Conservation (phyloP, 441 rosid genomes). For the Raphanus hybrid region DNA sequence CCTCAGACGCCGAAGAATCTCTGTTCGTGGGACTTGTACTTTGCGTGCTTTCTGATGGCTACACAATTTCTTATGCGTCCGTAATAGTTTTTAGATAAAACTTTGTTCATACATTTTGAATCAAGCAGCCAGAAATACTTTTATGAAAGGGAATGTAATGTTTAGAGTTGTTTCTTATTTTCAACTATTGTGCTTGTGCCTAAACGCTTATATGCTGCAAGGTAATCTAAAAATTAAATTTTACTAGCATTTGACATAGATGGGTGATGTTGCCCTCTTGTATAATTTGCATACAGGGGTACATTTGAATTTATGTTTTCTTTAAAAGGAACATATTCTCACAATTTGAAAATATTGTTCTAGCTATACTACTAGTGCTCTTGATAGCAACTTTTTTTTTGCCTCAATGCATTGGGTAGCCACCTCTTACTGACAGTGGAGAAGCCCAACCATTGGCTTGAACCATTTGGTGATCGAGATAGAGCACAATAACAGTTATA, state of each 20-base stretch:
- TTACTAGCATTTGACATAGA: background rate
- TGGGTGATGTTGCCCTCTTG: conserved; percentile 31
- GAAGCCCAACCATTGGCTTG: conserved; percentile 23
- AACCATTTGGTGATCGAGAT: conserved; percentile 40
- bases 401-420: conserved; percentile 28
- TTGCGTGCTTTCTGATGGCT: conserved; percentile 24
- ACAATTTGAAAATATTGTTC: conserved; percentile 6
- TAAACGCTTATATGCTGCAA: background rate
- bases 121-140: background rate
- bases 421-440: conserved; percentile 40
- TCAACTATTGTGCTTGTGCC: background rate
- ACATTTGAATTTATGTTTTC: conserved; percentile 23
- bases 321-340: too few relatives aligned
- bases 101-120: background rate
- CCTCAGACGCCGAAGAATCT: conserved; percentile 26
- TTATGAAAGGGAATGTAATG: background rate
- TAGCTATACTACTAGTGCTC: conserved; percentile 32
- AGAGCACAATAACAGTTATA: conserved; percentile 52
- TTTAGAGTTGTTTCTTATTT: background rate
- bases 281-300: conserved; percentile 38
- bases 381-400: background rate
- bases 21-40: conserved; percentile 38
- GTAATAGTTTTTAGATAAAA: conserved; percentile 30
- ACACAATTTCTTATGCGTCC: conserved; percentile 13
- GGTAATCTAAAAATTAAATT: background rate